Conservation (phyloP, 441 rosid species). For the Pelargonium myrrhifolium region DNA sequence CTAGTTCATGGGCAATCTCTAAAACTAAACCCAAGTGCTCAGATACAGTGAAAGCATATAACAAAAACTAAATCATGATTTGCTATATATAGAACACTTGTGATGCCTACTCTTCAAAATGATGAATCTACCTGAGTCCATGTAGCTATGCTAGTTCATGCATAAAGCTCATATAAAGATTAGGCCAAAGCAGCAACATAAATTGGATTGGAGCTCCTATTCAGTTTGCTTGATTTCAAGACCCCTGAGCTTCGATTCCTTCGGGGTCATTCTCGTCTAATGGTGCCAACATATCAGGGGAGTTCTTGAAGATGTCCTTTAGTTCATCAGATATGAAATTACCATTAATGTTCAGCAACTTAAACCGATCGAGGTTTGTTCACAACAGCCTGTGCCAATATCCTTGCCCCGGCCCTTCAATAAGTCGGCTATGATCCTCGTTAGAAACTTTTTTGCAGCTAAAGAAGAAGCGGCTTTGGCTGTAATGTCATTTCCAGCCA, state of each 20-base stretch:
- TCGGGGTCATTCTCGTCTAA: slow-evolving; percentile 89
- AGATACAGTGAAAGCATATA: too few species aligned
- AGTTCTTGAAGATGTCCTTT: slow-evolving; percentile 55
- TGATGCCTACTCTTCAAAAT: too few species aligned
- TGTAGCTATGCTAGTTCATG: too few species aligned
- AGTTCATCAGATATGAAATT: slow-evolving; percentile 82
- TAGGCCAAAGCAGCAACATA: too few species aligned
- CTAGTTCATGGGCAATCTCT: too few species aligned
- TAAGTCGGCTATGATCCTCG: slow-evolving; percentile 41
- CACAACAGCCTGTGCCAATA: slow-evolving; percentile 52
- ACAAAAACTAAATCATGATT: too few species aligned
- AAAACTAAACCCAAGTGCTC: too few species aligned
- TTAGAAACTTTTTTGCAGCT: slow-evolving; percentile 46
- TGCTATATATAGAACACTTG: too few species aligned
- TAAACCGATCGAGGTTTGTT: slow-evolving; percentile 64
- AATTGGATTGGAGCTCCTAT: too few species aligned
- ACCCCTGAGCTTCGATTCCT: slow-evolving; percentile 47
- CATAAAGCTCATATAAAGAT: too few species aligned
- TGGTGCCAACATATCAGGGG: slow-evolving; percentile 50
- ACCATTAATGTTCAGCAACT: slow-evolving; percentile 59
- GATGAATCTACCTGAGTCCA: too few species aligned
- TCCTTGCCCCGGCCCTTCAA: slow-evolving; percentile 65
- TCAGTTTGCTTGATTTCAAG: too few species aligned
- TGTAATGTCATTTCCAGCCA: slow-evolving; percentile 91
- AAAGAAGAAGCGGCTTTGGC: slow-evolving; percentile 50